Evolutionary conservation across 768 basidiomycete genomes (phyloP), one percentile per base, ranked within the genome.

Genomic region (Suillus discolor): DNA sequence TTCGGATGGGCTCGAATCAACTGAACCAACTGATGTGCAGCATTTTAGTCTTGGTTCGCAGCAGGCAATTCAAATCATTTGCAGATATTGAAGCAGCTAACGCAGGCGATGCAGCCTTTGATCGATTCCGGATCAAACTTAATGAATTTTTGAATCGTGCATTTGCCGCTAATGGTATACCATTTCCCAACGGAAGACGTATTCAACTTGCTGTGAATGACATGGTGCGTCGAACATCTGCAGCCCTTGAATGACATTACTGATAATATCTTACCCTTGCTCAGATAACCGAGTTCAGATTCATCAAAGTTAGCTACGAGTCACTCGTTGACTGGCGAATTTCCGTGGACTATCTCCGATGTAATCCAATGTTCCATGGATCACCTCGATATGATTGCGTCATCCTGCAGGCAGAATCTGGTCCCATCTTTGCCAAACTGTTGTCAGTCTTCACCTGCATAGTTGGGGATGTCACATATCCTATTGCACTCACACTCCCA

Each of bases 291-390:
- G 15, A 45, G 13, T 25, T 9, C 61, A 66, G 63, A 23, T 74
- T 57, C 57, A 1, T 78, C 5, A 70, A 68, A 44, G 71, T 75
- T 45, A 67, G 70, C 51, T 79, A 73, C 62, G 69, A 70, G 18
- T 77, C 74, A 8, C 57, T 51, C 3, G 66, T 74, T 15, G 70
- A 74, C 67, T 79, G 78, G 78, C 57, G 62, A 4, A 31, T 67
- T 8, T 68, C 68, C 9, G 68, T 66, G 0, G 71, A 80, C 63
- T 71, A 73, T 47, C 66, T 80, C 4, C 67, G 70, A 15, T 75
- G 74, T 63, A 78, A 71, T 59, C 75, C 76, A 67, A 41, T 69
- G 71, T 44, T 42, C 2, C 42, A 42, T 42, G 42, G 42, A 16
- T 42, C 3, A 2, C 42, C 16, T 16, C 6, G 6, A 42, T 18